Percentiles rank a stretch among this genome's conserved stretches.
phyloP scores from a whole-genome alignment of 805 yeast genomes.

The Barnettozyma botsteinii region DNA sequence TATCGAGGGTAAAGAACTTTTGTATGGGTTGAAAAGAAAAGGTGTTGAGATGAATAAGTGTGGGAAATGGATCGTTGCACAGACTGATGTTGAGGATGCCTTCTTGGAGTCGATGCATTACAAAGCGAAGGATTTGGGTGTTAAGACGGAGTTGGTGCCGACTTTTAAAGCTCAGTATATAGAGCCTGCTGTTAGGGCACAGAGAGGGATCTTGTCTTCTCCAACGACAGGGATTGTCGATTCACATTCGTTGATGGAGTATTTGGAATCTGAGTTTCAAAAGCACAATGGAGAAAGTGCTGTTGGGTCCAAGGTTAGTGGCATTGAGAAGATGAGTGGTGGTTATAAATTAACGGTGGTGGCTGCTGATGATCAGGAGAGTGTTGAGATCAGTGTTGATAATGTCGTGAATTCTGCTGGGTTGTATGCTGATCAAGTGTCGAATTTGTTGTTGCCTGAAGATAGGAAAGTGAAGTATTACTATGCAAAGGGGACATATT shows the following conservation, averaged over 20 bases:
- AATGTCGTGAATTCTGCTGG: constrained; percentile 78
- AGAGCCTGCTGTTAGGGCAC: constrained; percentile 67
- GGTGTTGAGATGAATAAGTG: constrained; percentile 57
- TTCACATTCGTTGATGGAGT: constrained; percentile 71
- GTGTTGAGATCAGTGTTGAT: constrained; percentile 43
- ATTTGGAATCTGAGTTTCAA: constrained; percentile 48
- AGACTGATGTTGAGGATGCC: constrained; percentile 54
- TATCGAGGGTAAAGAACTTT: constrained; percentile 62
- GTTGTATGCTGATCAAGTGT: constrained; percentile 60
- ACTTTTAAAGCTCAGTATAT: constrained; percentile 35
- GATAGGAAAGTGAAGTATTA: constrained; percentile 51
- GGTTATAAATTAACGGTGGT: constrained; percentile 29
- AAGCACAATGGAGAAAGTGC: constrained; percentile 59
- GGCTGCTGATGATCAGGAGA: constrained; percentile 27
- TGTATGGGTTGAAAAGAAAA: constrained; percentile 43
- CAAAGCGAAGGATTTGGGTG: constrained; percentile 45
- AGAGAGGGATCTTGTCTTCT: constrained; percentile 56
- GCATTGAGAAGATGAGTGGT: constrained; percentile 22
- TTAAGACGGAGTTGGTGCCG: constrained; percentile 54
- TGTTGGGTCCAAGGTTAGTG: constrained; percentile 51
- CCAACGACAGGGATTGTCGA: constrained; percentile 83
- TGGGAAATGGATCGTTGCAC: constrained; percentile 89
- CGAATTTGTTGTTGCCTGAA: constrained; percentile 63
- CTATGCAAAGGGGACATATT: constrained; percentile 86
- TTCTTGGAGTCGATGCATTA: constrained; percentile 48